Conservation (phyloP, 345 rosid species). For the Salix viminalis region DNA sequence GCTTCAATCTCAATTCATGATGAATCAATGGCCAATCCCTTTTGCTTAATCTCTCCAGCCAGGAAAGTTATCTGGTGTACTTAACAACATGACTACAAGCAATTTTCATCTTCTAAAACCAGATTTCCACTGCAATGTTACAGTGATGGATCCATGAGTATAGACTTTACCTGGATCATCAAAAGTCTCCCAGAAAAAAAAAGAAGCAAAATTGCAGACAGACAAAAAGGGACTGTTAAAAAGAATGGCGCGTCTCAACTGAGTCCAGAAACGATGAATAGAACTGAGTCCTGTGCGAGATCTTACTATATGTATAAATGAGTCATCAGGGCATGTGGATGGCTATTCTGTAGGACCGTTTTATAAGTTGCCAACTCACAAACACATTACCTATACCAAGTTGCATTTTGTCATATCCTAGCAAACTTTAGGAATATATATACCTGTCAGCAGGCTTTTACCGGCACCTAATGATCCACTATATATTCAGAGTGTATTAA, state of each 20-base stretch:
- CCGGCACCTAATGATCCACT: slow-evolving; percentile 32
- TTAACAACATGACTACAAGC: too few species aligned
- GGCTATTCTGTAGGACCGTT: slow-evolving; percentile 40
- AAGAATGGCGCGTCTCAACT: slow-evolving; percentile 12
- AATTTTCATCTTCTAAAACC: too few species aligned
- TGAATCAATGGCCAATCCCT: background rate
- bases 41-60: background rate
- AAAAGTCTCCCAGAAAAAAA: background rate
- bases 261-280: slow-evolving; percentile 6
- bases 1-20: slow-evolving; percentile 10
- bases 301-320: slow-evolving; percentile 4
- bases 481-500: slow-evolving; percentile 8
- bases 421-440: slow-evolving; percentile 29
- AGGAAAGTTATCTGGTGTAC: too few species aligned
- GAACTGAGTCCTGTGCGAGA: background rate
- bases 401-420: slow-evolving; percentile 44
- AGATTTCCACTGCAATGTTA: too few species aligned
- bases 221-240: slow-evolving; percentile 16
- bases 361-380: slow-evolving; percentile 51
- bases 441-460: slow-evolving; percentile 19
- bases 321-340: slow-evolving; percentile 28
- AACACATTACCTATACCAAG: slow-evolving; percentile 31
- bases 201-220: slow-evolving; percentile 4
- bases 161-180: background rate
- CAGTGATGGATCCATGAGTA: background rate